A percentile compares a stretch with the other conserved stretches of the same genome.
Evolutionary conservation across 2,329 filamentous ascomycete species (phyloP).

Genomic region (Thelonectria olida): DNA sequence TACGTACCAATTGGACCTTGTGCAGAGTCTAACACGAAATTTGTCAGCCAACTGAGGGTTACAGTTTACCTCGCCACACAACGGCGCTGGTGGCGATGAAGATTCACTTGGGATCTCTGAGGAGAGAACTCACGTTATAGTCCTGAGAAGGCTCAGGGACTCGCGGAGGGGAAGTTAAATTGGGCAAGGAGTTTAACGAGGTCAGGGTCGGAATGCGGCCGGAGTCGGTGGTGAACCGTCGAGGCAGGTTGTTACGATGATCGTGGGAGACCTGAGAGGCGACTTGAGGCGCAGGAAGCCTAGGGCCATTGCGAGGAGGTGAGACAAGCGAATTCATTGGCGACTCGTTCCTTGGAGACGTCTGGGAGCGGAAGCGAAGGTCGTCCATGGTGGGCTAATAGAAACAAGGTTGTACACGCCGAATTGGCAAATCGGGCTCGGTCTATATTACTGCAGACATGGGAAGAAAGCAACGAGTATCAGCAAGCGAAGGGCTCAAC

Average conservation of each 20-base stretch:
- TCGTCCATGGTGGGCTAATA: conserved; percentile 71
- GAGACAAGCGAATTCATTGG: conserved; percentile 79
- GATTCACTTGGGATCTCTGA: not conserved
- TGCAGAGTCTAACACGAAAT: conserved; percentile 64
- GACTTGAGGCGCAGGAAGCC: conserved; percentile 64
- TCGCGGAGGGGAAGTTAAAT: conserved; percentile 61
- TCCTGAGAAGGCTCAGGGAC: conserved; percentile 59
- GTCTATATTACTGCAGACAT: conserved; percentile 49
- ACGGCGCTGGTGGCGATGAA: not conserved
- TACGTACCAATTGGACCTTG: conserved; percentile 80
- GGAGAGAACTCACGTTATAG: conserved; percentile 52
- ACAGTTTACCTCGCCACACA: not conserved
- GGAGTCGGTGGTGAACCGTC: conserved; percentile 94
- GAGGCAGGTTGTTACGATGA: conserved; percentile 79
- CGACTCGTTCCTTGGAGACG: conserved; percentile 80
- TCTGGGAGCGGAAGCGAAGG: conserved; percentile 79
- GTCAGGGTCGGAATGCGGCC: conserved; percentile 81
- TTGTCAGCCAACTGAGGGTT: conserved; percentile 33
- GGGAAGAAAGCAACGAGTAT: conserved; percentile 45
- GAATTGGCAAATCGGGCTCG: conserved; percentile 46
- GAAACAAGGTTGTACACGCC: conserved; percentile 52
- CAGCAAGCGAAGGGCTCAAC: conserved; percentile 37
- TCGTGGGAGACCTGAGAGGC: conserved; percentile 63
- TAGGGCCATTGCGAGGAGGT: conserved; percentile 74
- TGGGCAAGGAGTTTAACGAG: conserved; percentile 44